Evolutionary conservation across 768 basidiomycete genomes (phyloP).

Genomic region (Tylopilus subfusipes): DNA sequence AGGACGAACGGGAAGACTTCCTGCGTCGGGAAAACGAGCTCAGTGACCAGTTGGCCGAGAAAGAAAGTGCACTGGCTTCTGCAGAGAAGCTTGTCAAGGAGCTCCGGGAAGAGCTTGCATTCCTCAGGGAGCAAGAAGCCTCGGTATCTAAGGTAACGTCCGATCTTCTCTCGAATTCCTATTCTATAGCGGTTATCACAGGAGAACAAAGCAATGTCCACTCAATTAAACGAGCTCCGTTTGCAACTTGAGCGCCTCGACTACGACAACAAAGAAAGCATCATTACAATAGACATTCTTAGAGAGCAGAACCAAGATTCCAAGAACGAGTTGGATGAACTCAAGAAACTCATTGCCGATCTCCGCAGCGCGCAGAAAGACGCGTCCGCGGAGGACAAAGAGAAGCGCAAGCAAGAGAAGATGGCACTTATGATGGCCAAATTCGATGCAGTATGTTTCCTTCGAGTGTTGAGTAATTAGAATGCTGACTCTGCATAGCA

Average conservation of each 20-base stretch:
- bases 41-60: conserved; percentile 88
- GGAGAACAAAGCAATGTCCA: conserved; percentile 95
- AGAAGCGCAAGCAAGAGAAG: conserved; percentile 98
- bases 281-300: conserved; percentile 90
- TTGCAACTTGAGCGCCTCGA: conserved; percentile 88
- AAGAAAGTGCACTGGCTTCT: conserved; percentile 73
- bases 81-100: conserved; percentile 88
- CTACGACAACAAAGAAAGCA: conserved; percentile 94
- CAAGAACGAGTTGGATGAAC: conserved; percentile 83
- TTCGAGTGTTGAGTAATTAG: neutral
- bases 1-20: conserved; percentile 98
- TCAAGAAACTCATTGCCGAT: conserved; percentile 74
- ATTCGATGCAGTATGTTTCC: conserved; percentile 78
- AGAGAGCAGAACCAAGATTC: conserved; percentile 92
- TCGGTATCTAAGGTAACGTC: conserved; percentile 64
- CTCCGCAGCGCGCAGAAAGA: conserved; percentile 81
- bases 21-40: conserved; percentile 94
- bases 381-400: conserved; percentile 90
- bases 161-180: conserved; percentile 1
- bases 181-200: conserved; percentile 30
- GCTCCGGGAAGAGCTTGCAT: conserved; percentile 80
- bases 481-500: conserved; percentile 45
- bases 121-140: conserved; percentile 89
- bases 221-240: conserved; percentile 88
- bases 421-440: conserved; percentile 99